Evolutionary conservation across 345 rosid genomes (phyloP), one percentile per base, ranked within the genome.

Genomic region (Eutrema heterophyllum): DNA sequence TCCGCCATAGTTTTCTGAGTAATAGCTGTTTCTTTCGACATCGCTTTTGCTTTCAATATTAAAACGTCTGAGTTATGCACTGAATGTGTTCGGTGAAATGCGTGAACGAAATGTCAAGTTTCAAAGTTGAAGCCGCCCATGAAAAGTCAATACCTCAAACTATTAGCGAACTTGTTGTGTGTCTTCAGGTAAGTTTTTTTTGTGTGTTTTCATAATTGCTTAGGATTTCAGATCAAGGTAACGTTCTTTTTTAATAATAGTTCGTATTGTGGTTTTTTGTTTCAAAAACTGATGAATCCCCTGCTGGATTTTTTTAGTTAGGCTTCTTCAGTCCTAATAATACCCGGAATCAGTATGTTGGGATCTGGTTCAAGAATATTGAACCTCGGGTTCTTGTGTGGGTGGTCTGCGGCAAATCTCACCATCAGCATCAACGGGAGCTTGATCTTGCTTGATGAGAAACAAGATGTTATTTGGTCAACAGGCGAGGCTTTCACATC

Each of bases 281-380:
- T n/a, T n/a, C n/a, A n/a, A n/a, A n/a, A n/a, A n/a, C n/a, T n/a
- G n/a, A n/a, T n/a, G n/a, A n/a, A n/a, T 83, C 86, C 1, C 58
- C 79, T 6, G 27, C 27, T 26, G 72, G 77, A 6, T 39, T 40
- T 9, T 83, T 45, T 43, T 76, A 74, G 64, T 53, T 83, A n/a
- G 86, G 86, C 9, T 82, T 82, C 72, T 79, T 79, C 63, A 76
- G 64, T 54, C 73, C 74, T 14, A 65, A 68, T 32, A 38, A 45
- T 10, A 59, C 83, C 6, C 58, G 15, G 36, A 79, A 71, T 35
- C 75, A 52, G 9, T 84, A 82, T 58, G 68, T 82, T 14, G 87
- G 87, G 57, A 80, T 84, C 41, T 84, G 87, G 85, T 80, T 46
- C 78, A 82, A 76, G 76, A 44, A 40, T 0, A 35, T 73, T 11